Evolutionary conservation across 75 land plant species (phyloP).

Genomic region (Selaginella tamariscina): DNA sequence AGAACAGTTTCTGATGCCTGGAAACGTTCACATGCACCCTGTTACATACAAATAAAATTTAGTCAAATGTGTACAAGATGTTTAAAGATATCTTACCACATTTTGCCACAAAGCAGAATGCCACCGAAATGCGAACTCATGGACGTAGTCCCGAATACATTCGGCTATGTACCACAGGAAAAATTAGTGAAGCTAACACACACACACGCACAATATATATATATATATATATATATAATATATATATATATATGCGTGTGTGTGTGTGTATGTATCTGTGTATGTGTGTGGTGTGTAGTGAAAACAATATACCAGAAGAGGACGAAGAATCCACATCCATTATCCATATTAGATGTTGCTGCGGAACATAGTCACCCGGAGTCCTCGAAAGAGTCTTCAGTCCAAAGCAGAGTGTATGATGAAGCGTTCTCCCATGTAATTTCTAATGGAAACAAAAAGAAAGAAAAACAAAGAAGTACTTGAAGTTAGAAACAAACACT

Average conservation of each 20-base stretch:
- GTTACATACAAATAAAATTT: too few species aligned
- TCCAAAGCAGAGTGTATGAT: slow-evolving; percentile 19
- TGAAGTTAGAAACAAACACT: too few species aligned
- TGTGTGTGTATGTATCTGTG: too few species aligned
- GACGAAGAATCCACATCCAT: slow-evolving; percentile 41
- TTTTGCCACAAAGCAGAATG: slow-evolving; percentile 61
- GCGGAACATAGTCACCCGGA: slow-evolving; percentile 57
- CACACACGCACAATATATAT: too few species aligned
- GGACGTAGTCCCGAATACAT: slow-evolving; percentile 26
- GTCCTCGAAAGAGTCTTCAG: slow-evolving; percentile 54
- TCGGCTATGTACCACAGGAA: not conserved
- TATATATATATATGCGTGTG: too few species aligned
- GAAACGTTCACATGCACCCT: not conserved
- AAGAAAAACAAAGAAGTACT: not conserved
- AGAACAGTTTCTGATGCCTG: slow-evolving; percentile 2
- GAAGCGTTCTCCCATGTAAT: not conserved
- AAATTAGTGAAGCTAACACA: not conserved
- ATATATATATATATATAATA: too few species aligned
- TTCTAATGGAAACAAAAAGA: not conserved
- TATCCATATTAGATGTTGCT: slow-evolving; percentile 76
- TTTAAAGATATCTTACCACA: not conserved
- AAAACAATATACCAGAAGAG: slow-evolving; percentile 28
- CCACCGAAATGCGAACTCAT: slow-evolving; percentile 68
- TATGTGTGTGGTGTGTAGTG: too few species aligned
- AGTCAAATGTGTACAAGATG: too few species aligned